phyloP scores from a whole-genome alignment of 208 protist genomes.

The Crithidia sp. region DNA sequence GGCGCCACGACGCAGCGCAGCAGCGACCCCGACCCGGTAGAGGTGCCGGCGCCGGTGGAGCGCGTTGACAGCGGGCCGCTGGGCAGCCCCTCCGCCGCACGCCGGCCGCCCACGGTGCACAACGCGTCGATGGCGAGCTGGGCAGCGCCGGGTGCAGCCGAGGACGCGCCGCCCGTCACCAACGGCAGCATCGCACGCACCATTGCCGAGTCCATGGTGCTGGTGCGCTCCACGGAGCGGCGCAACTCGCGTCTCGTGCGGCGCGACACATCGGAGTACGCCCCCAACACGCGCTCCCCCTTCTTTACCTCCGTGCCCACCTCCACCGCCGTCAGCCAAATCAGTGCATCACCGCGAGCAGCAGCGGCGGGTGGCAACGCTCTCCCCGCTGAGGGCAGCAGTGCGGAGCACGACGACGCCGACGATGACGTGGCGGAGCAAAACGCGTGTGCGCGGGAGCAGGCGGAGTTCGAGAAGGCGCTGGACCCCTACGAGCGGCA shows the following conservation, averaged over 20 bases:
- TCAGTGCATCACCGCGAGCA: conserved; percentile 19
- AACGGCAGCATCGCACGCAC: conserved; percentile 25
- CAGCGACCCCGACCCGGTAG: neutral
- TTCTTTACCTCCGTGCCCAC: neutral
- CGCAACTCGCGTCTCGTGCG: conserved; percentile 14
- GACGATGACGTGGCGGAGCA: conserved; percentile 27
- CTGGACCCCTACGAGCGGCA: conserved; percentile 31
- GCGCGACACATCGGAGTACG: neutral
- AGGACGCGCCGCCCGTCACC: conserved; percentile 1
- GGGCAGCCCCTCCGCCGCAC: neutral
- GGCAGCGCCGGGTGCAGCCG: neutral
- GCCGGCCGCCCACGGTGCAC: neutral
- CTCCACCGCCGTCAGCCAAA: neutral
- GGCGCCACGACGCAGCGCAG: neutral
- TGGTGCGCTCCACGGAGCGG: conserved; percentile 22
- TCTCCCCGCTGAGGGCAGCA: neutral
- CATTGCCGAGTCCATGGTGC: conserved; percentile 20
- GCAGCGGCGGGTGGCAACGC: conserved; percentile 6
- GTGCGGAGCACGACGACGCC: conserved; percentile 19
- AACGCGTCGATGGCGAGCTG: neutral
- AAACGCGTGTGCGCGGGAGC: conserved; percentile 4
- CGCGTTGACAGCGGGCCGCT: neutral
- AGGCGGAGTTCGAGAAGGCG: conserved; percentile 12
- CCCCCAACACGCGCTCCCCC: conserved; percentile 1
- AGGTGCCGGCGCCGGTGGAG: conserved; percentile 6